Conservation (phyloP, 768 basidiomycete species). For the Lanmaoa pseudosensibilis region DNA sequence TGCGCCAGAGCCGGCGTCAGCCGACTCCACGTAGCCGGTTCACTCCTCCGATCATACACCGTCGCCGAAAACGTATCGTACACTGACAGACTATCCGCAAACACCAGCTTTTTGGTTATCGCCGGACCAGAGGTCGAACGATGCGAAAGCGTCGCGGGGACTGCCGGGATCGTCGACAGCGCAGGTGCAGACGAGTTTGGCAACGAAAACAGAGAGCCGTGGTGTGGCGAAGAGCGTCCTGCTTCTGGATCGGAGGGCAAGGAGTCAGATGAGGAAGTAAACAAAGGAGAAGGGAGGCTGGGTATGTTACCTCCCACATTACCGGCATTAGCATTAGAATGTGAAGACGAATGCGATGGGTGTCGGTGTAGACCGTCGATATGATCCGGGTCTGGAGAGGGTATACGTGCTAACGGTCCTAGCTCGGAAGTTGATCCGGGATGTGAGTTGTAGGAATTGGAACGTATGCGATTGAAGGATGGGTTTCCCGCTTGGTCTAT, state of each 20-base stretch:
- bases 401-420: conserved; percentile 80
- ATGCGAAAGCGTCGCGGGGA: conserved; percentile 57
- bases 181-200: conserved; percentile 90
- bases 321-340: conserved; percentile 25
- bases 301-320: conserved; percentile 31
- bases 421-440: conserved; percentile 48
- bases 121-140: conserved; percentile 76
- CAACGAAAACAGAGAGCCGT: conserved; percentile 65
- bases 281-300: conserved; percentile 58
- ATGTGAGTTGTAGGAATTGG: conserved; percentile 77
- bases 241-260: conserved; percentile 38
- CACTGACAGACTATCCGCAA: conserved; percentile 89
- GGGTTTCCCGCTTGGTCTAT: conserved; percentile 41
- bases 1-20: conserved; percentile 94
- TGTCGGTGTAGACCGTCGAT: conserved; percentile 85
- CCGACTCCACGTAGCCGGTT: conserved; percentile 96
- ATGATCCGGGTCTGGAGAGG: conserved; percentile 80
- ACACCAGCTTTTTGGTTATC: conserved; percentile 74
- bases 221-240: conserved; percentile 36
- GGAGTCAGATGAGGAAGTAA: conserved; percentile 42
- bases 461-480: conserved; percentile 56
- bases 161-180: conserved; percentile 55
- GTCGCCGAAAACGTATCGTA: conserved; percentile 94
- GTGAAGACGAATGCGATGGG: conserved; percentile 52
- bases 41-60: conserved; percentile 92